These are phyloP conservation scores for Vaucheria bursata DNA, from an alignment of 352 stramenopile species.

Conservation along the genomic window DNA sequence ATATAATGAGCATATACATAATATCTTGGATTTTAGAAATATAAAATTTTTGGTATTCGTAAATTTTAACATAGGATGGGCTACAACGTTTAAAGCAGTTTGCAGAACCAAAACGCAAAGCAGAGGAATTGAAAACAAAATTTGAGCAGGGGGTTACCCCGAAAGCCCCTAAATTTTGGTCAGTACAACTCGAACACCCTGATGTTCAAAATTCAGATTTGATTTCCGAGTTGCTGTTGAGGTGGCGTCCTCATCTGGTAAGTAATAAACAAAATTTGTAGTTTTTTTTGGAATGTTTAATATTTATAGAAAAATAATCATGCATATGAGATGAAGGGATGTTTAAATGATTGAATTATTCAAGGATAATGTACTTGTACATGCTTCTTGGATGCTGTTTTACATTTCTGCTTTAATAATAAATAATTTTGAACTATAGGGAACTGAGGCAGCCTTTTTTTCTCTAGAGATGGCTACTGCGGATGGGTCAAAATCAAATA, in stretches of 20 bases:
- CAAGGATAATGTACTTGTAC: too few relatives aligned
- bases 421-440: slow-evolving; percentile 10
- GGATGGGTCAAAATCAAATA: slow-evolving; percentile 48
- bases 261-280: not conserved
- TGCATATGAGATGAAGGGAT: too few relatives aligned
- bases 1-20: too few relatives aligned
- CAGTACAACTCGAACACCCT: slow-evolving; percentile 16
- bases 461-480: slow-evolving; percentile 50
- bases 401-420: too few relatives aligned
- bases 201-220: slow-evolving; percentile 37
- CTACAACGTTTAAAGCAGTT: slow-evolving; percentile 32
- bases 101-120: slow-evolving; percentile 36
- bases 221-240: slow-evolving; percentile 29
- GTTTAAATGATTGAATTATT: too few relatives aligned
- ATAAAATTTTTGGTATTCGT: too few relatives aligned
- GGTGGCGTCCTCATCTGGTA: slow-evolving; percentile 37
- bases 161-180: slow-evolving; percentile 41
- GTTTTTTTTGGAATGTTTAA: slow-evolving; percentile 1
- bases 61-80: not conserved
- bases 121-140: slow-evolving; percentile 36
- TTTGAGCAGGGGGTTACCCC: slow-evolving; percentile 39
- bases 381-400: too few relatives aligned
- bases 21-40: too few relatives aligned
- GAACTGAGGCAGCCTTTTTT: slow-evolving; percentile 50
- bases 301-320: not conserved